Percentiles rank a stretch among this genome's conserved stretches.
Evolutionary conservation across 331 rosid species (phyloP).

Genomic region (Quercus phellos): DNA sequence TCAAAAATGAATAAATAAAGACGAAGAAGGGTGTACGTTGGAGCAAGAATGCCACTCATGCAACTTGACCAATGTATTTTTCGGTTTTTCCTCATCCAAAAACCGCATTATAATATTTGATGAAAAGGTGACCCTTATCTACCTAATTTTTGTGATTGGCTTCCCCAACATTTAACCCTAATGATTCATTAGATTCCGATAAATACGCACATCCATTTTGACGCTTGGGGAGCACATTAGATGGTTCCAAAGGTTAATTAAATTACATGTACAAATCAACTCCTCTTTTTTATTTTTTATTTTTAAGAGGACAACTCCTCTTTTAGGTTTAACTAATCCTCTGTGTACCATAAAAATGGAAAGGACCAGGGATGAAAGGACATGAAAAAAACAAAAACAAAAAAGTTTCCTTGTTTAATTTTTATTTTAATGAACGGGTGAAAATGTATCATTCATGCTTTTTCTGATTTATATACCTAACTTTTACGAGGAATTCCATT

Average conservation of each 20-base stretch:
- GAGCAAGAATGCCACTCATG: constrained; percentile 12
- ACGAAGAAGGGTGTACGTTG: not conserved
- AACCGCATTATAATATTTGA: not conserved
- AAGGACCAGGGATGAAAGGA: not conserved
- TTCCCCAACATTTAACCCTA: not conserved
- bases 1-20: not conserved
- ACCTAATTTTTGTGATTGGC: constrained; percentile 7
- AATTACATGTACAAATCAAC: not conserved
- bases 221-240: constrained; percentile 6
- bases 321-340: not conserved
- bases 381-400: not conserved
- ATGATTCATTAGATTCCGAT: not conserved
- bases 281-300: not conserved
- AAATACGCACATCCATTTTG: constrained; percentile 10
- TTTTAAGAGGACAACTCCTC: not conserved
- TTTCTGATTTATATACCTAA: constrained; percentile 34
- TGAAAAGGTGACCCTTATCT: not conserved
- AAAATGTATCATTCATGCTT: not conserved
- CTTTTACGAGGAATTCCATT: constrained; percentile 30
- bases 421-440: not conserved
- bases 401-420: not conserved
- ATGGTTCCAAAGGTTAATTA: not conserved
- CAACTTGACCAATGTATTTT: not conserved
- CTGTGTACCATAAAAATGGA: not conserved
- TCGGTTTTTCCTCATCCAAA: not conserved